phyloP scores from a whole-genome alignment of 495 filamentous ascomycete genomes.

The Aspergillus bridgeri region DNA sequence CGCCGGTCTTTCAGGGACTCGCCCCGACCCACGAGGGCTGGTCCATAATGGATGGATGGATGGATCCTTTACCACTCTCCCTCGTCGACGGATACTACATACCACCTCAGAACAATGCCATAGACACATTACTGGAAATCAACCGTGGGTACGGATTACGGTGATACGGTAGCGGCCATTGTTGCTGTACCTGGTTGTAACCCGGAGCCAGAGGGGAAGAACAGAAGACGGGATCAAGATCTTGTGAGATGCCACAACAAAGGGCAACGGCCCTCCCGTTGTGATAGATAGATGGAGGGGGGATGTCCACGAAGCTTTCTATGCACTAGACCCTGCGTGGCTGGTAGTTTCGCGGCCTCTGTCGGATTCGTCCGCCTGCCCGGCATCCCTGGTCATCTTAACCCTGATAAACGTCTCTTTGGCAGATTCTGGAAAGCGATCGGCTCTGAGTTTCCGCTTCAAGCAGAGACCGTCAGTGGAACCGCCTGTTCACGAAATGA shows the following conservation, averaged over 20 bases:
- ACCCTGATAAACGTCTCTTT: constrained; percentile 7
- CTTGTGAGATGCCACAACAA: neutral
- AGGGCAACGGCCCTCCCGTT: neutral
- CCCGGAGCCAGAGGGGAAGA: neutral
- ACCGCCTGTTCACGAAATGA: constrained; percentile 12
- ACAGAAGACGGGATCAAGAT: neutral
- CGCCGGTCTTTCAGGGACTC: constrained; percentile 5
- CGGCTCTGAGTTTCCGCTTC: constrained; percentile 22
- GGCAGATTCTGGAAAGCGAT: constrained; percentile 21
- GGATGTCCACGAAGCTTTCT: neutral
- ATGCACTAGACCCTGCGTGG: neutral
- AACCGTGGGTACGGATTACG: neutral
- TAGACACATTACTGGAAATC: neutral
- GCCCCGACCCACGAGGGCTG: constrained; percentile 8
- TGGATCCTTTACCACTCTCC: neutral
- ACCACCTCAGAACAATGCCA: neutral
- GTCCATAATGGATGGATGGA: neutral
- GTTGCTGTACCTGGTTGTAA: neutral
- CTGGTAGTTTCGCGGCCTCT: neutral
- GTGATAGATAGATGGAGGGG: neutral
- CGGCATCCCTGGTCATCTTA: neutral
- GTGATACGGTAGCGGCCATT: neutral
- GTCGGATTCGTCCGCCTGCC: neutral
- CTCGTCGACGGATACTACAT: no score
- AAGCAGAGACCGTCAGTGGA: constrained; percentile 31